These are phyloP conservation scores for Cordyceps farinosa DNA, from an alignment of 2,329 filamentous ascomycete genomes.

Conservation along the genomic window DNA sequence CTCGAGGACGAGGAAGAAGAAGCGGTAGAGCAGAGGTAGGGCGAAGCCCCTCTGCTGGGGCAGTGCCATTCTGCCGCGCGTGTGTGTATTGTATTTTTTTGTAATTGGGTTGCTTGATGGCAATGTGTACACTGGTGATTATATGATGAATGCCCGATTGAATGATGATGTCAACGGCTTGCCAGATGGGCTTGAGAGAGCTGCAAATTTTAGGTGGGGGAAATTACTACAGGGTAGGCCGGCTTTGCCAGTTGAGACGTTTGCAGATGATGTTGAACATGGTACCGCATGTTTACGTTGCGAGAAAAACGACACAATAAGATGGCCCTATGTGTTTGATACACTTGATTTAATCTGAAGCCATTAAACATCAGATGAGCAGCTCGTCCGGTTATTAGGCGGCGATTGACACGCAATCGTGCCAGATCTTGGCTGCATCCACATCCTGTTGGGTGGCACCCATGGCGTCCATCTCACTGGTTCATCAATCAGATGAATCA, in stretches of 20 bases:
- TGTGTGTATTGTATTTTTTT: background rate
- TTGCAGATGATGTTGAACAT: background rate
- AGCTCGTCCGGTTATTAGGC: too few relatives aligned
- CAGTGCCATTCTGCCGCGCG: background rate
- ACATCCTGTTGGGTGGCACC: too few relatives aligned
- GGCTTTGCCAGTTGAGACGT: background rate
- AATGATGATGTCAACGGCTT: background rate
- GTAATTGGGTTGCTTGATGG: background rate
- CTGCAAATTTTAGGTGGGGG: background rate
- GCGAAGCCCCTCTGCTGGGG: conserved; percentile 32
- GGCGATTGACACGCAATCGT: too few relatives aligned
- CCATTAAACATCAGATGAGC: too few relatives aligned
- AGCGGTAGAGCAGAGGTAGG: conserved; percentile 60
- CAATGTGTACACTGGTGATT: background rate
- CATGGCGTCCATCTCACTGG: too few relatives aligned
- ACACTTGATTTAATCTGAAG: too few relatives aligned
- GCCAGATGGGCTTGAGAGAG: background rate
- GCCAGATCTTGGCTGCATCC: too few relatives aligned
- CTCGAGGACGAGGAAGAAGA: conserved; percentile 75
- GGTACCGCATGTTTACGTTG: background rate
- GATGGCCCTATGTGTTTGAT: too few relatives aligned
- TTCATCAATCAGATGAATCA: too few relatives aligned
- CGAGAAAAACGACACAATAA: too few relatives aligned
- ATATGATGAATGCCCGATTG: background rate
- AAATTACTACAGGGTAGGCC: background rate